A percentile compares a stretch with the other conserved stretches of the same genome.
Evolutionary conservation across 2,329 filamentous ascomycete genomes (phyloP).

Genomic region (Hypoxylon sp.): DNA sequence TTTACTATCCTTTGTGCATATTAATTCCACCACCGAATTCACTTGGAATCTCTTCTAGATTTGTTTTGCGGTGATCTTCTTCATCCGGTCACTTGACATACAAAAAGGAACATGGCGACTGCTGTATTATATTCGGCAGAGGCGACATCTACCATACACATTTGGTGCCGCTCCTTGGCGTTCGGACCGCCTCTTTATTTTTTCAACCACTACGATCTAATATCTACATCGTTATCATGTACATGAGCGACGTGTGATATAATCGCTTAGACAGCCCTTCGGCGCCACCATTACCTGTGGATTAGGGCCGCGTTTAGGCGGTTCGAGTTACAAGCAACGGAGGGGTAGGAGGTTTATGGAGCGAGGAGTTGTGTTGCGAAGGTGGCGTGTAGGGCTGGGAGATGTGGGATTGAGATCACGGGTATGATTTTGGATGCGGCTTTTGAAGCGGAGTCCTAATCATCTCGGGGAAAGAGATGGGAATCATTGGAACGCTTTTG

Average conservation of each 20-base stretch:
- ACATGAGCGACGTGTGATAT: constrained; percentile 2
- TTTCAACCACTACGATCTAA: constrained; percentile 26
- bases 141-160: constrained; percentile 22
- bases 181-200: constrained; percentile 19
- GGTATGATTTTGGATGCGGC: constrained; percentile 13
- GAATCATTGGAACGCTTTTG: constrained; percentile 5
- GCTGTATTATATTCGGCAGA: constrained; percentile 40
- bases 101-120: constrained; percentile 23
- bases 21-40: constrained; percentile 30
- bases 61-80: constrained; percentile 24
- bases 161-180: constrained; percentile 17
- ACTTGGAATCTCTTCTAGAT: constrained; percentile 31
- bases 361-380: constrained; percentile 5
- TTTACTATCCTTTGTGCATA: constrained; percentile 42
- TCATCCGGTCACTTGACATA: constrained; percentile 32
- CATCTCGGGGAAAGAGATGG: constrained; percentile 8
- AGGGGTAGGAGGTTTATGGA: not conserved
- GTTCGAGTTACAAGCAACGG: not conserved
- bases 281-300: not conserved
- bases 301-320: not conserved
- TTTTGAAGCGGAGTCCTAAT: constrained; percentile 6
- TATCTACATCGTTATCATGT: constrained; percentile 18
- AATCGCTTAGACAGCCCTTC: constrained; percentile 6
- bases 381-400: constrained; percentile 4
- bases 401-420: constrained; percentile 13